phyloP scores from a whole-genome alignment of 2,329 filamentous ascomycete genomes.

The Epichloe elymi region DNA sequence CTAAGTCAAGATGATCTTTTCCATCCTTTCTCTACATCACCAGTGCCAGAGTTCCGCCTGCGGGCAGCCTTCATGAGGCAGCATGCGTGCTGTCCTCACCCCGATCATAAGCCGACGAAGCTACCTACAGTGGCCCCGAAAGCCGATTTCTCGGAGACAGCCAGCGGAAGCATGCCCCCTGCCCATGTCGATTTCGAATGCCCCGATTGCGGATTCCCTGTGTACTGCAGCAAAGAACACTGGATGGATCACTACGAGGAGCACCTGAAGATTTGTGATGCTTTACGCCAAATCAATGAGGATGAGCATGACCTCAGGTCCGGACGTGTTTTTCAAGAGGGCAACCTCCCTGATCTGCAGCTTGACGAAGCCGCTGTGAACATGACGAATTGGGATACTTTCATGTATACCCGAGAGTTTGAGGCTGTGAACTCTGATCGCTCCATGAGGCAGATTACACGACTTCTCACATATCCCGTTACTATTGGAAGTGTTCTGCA shows the following conservation, averaged over 20 bases:
- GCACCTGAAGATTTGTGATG: slow-evolving; percentile 86
- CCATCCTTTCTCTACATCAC: slow-evolving; percentile 81
- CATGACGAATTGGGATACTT: slow-evolving; percentile 98
- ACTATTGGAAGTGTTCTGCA: slow-evolving; percentile 87
- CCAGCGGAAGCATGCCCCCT: slow-evolving; percentile 47
- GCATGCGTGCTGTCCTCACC: slow-evolving; percentile 88
- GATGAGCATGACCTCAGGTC: slow-evolving; percentile 92
- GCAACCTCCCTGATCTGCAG: slow-evolving; percentile 73
- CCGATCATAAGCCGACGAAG: slow-evolving; percentile 67
- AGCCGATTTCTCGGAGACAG: slow-evolving; percentile 44
- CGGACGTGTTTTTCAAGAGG: slow-evolving; percentile 85
- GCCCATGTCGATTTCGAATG: slow-evolving; percentile 88
- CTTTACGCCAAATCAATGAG: slow-evolving; percentile 85
- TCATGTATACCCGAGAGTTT: slow-evolving; percentile 85
- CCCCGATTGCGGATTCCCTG: slow-evolving; percentile 85
- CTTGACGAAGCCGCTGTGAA: slow-evolving; percentile 89
- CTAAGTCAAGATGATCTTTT: slow-evolving; percentile 74
- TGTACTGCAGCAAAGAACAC: slow-evolving; percentile 88
- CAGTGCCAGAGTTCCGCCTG: slow-evolving; percentile 73
- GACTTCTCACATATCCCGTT: slow-evolving; percentile 83
- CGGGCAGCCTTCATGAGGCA: slow-evolving; percentile 85
- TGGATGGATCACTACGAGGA: slow-evolving; percentile 94
- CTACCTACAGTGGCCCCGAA: slow-evolving; percentile 51
- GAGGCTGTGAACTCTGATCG: slow-evolving; percentile 83
- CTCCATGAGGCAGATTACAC: slow-evolving; percentile 82